A percentile compares a stretch with the other conserved stretches of the same genome.
These are phyloP conservation scores for Paecilomyces variotii DNA, from an alignment of 2,329 filamentous ascomycete genomes.

Conservation along the genomic window DNA sequence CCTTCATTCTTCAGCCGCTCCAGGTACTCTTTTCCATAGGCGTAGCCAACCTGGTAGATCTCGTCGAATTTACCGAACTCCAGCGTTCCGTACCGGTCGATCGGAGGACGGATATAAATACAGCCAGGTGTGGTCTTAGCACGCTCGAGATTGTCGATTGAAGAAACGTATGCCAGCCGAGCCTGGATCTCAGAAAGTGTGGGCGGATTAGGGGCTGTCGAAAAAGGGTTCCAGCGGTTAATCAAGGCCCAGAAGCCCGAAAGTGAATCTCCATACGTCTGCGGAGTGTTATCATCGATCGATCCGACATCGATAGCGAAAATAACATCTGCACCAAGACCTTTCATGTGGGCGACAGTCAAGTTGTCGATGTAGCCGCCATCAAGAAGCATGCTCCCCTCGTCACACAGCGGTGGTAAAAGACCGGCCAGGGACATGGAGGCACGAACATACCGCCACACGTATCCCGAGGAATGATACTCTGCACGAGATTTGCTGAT, in stretches of 20 bases:
- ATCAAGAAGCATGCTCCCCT: conserved; percentile 92
- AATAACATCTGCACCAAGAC: conserved; percentile 82
- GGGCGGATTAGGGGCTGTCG: conserved; percentile 77
- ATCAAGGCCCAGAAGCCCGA: conserved; percentile 91
- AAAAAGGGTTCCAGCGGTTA: conserved; percentile 97
- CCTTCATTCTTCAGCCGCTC: conserved; percentile 70
- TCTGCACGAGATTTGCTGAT: conserved; percentile 90
- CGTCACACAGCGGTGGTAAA: conserved; percentile 87
- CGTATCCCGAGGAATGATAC: conserved; percentile 92
- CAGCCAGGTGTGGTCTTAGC: conserved; percentile 88
- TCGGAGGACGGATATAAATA: conserved; percentile 91
- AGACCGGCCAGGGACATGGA: conserved; percentile 95
- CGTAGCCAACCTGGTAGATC: conserved; percentile 83
- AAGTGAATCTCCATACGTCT: conserved; percentile 86
- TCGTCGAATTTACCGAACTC: conserved; percentile 98
- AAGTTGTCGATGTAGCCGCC: conserved; percentile 97
- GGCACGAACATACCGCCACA: conserved; percentile 92
- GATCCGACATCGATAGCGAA: conserved; percentile 94
- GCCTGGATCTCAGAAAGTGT: conserved; percentile 95
- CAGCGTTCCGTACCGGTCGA: conserved; percentile 86
- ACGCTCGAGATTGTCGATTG: conserved; percentile 85
- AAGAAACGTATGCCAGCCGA: conserved; percentile 86
- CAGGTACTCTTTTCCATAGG: conserved; percentile 74
- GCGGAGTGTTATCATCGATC: conserved; percentile 83
- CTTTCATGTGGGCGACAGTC: conserved; percentile 95